Base-by-base conservation (phyloP, 2,329 filamentous ascomycete species). In the Epichloe glyceriae region DNA sequence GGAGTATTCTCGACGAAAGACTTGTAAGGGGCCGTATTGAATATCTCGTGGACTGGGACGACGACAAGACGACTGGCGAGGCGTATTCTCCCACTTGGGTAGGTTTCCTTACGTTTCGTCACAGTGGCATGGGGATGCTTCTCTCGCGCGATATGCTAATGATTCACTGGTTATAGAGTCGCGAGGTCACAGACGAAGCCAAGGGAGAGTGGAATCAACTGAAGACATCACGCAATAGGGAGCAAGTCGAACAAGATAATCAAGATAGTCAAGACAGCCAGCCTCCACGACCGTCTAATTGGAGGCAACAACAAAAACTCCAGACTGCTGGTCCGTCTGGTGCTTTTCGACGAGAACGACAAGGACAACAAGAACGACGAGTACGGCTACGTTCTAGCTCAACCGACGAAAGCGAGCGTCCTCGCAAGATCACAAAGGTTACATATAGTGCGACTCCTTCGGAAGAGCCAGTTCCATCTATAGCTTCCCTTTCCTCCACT, bases 31-130 rank as follows among this genome's bases (percentile, higher is more conserved):
- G 58, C 30, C 52, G 53, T 37, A 54, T 60, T 14, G 56, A 67
- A 50, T 71, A 69, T 43, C 54, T 69, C 17, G 63, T 72, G 14
- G 63, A 69, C 50, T 72, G 69, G 68, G 65, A 65, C 49, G 60
- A 64, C 53, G 56, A 66, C 47, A 26, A 47, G 20, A 49, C 52
- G 4, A 67, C 66, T 3, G 65, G 67, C 34, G 54, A 69, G 50
- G 26, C 50, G 14, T 68, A 65, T 52, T 30, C 52, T 30, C 61
- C 65, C 26, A 61, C 62, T 47, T 71, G 69, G 67, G 64, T 65
- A 53, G 35, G 56, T 52, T 57, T 26, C 34, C 10, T 20, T 44
- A 20, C 33, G n/a, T 17, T n/a, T 30, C 15, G 12, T 37, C 4
- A 34, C 30, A 56, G 39, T 45, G 35, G 10, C 19, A 30, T 33